These are phyloP conservation scores for Sphagnum fallax DNA, from an alignment of 228 moss, liverwort and hornwort genomes.

Conservation along the genomic window DNA sequence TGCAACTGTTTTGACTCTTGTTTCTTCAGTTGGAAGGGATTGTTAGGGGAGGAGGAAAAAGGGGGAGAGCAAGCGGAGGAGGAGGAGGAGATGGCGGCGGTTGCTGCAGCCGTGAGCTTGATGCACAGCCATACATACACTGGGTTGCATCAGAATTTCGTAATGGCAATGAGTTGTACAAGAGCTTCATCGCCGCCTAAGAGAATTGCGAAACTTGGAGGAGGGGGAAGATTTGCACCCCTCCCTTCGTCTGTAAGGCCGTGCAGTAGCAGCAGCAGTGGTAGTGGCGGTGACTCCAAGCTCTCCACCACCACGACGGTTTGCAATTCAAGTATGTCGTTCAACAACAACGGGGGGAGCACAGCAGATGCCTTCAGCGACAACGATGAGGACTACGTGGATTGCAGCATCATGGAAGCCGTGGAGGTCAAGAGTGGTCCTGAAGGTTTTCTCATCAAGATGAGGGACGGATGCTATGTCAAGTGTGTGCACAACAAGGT, in stretches of 20 bases:
- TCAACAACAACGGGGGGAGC: conserved; percentile 51
- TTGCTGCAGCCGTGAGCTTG: conserved; percentile 35
- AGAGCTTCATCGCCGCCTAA: conserved; percentile 7
- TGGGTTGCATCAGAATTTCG: conserved; percentile 14
- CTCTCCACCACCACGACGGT: background rate
- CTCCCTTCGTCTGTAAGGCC: conserved; percentile 9
- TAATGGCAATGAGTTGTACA: conserved; percentile 11
- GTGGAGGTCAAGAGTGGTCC: conserved; percentile 91
- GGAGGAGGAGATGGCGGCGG: conserved; percentile 5
- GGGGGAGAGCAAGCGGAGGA: no score
- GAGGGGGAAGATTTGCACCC: conserved; percentile 2
- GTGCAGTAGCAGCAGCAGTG: background rate
- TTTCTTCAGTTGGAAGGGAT: no score
- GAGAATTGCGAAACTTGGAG: conserved; percentile 16
- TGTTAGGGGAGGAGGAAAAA: no score
- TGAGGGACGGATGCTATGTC: conserved; percentile 74
- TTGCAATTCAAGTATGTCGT: conserved; percentile 92
- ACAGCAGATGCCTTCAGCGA: conserved; percentile 78
- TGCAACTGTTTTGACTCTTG: no score
- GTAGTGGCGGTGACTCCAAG: conserved; percentile 8
- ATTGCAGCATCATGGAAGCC: conserved; percentile 82
- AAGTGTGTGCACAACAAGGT: conserved; percentile 87
- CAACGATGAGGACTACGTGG: conserved; percentile 82
- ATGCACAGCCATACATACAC: conserved; percentile 22
- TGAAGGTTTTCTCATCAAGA: conserved; percentile 88